A percentile compares a stretch with the other conserved stretches of the same genome.
phyloP scores from a whole-genome alignment of 208 protist species.

The Leishmania mexicana region DNA sequence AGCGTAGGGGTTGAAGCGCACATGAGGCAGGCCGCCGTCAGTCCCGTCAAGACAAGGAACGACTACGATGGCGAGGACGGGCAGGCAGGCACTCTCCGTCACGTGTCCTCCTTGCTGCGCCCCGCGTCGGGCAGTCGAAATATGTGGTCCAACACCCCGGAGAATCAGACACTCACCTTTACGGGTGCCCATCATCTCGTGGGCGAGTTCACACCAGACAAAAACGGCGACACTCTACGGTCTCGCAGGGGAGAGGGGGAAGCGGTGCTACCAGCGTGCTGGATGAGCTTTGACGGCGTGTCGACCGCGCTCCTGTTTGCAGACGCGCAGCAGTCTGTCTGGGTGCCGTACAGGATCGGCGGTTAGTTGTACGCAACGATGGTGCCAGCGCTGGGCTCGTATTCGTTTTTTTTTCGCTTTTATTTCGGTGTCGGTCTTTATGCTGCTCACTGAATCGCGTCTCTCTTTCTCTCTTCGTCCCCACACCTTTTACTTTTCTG shows the following conservation, averaged over 20 bases:
- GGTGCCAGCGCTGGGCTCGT: background rate
- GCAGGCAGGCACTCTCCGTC: slow-evolving; percentile 2
- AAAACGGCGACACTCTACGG: background rate
- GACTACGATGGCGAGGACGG: background rate
- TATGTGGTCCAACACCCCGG: slow-evolving; percentile 5
- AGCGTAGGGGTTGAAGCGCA: slow-evolving; percentile 23
- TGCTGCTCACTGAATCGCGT: background rate
- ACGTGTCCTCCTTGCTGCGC: slow-evolving; percentile 9
- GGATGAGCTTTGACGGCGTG: slow-evolving; percentile 66
- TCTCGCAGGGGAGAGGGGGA: background rate
- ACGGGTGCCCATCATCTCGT: slow-evolving; percentile 37
- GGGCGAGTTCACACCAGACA: slow-evolving; percentile 34
- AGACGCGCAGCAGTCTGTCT: slow-evolving; percentile 38
- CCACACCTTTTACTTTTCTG: background rate
- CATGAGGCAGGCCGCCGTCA: background rate
- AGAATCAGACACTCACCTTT: slow-evolving; percentile 33
- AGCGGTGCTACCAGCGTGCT: slow-evolving; percentile 34
- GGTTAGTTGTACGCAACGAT: background rate
- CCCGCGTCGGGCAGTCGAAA: background rate
- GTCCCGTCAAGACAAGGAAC: background rate
- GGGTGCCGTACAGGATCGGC: slow-evolving; percentile 56
- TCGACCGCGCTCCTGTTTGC: slow-evolving; percentile 46
- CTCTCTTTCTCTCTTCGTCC: background rate
- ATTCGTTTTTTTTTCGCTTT: background rate
- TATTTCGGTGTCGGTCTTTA: background rate